phyloP scores from a whole-genome alignment of 2,329 filamentous ascomycete genomes.

The Penicillium brevicompactum region DNA sequence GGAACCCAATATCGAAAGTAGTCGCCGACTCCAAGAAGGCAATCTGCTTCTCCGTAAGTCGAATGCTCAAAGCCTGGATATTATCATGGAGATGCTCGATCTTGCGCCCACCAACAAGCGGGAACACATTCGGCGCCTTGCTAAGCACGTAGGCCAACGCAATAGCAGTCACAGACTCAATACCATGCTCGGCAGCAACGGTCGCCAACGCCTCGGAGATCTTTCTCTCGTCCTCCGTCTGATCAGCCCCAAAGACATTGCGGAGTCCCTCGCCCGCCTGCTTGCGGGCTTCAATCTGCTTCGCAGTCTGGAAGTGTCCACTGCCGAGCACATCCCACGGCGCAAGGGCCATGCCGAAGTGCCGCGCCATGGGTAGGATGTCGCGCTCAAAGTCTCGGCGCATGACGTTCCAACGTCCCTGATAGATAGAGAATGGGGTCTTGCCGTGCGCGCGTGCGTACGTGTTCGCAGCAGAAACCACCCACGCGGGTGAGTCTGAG shows the following conservation, averaged over 20 bases:
- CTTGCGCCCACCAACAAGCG: conserved; percentile 71
- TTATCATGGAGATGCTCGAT: conserved; percentile 62
- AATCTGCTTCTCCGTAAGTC: conserved; percentile 64
- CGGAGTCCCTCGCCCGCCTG: conserved; percentile 46
- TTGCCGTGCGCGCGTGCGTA: conserved; percentile 44
- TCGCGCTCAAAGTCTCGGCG: conserved; percentile 45
- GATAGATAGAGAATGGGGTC: conserved; percentile 44
- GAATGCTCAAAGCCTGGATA: conserved; percentile 30
- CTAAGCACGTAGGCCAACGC: conserved; percentile 75
- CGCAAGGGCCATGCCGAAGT: conserved; percentile 50
- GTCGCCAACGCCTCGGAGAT: conserved; percentile 62
- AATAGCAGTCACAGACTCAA: conserved; percentile 60
- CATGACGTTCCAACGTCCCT: conserved; percentile 44
- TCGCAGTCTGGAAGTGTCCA: conserved; percentile 53
- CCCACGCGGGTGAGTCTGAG: conserved; percentile 45
- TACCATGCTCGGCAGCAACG: conserved; percentile 60
- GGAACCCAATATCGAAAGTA: conserved; percentile 69
- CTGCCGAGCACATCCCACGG: conserved; percentile 64
- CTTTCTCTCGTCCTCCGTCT: conserved; percentile 54
- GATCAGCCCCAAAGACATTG: conserved; percentile 23
- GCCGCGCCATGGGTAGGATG: conserved; percentile 44
- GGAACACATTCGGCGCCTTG: conserved; percentile 73
- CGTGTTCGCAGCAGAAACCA: conserved; percentile 42
- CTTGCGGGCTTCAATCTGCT: conserved; percentile 50
- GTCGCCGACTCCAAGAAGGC: conserved; percentile 64